A percentile compares a stretch with the other conserved stretches of the same genome.
Conservation (phyloP, 2,329 filamentous ascomycete genomes). For the Pyrenophora teres region DNA sequence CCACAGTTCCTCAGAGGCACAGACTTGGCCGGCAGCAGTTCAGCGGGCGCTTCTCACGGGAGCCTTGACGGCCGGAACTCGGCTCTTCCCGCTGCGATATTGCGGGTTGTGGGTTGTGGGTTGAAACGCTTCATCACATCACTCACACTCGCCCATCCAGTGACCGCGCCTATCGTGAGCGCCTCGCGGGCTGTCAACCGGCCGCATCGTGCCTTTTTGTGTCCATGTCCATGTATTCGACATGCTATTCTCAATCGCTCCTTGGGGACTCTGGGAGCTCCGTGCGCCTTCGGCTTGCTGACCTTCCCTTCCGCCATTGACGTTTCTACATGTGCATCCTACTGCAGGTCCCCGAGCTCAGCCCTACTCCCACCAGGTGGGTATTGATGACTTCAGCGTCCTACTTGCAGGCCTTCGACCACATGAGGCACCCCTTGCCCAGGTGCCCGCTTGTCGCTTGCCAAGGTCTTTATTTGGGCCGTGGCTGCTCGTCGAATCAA, state of each 20-base stretch:
- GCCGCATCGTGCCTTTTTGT: conserved; percentile 8
- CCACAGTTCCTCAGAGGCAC: conserved; percentile 10
- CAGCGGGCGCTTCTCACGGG: conserved; percentile 23
- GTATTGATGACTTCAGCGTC: conserved; percentile 34
- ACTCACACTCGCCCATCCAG: conserved; percentile 17
- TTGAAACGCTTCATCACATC: conserved; percentile 8
- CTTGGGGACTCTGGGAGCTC: not conserved
- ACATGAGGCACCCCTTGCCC: conserved; percentile 17
- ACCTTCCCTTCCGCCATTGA: conserved; percentile 17
- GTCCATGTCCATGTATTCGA: not conserved
- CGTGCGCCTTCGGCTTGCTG: conserved; percentile 19
- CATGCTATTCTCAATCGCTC: conserved; percentile 9
- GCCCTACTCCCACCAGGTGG: conserved; percentile 27
- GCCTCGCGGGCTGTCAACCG: conserved; percentile 16
- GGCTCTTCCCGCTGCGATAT: conserved; percentile 21
- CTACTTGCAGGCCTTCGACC: conserved; percentile 13
- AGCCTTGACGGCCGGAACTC: conserved; percentile 16
- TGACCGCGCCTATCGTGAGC: conserved; percentile 22
- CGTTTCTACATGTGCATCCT: conserved; percentile 8
- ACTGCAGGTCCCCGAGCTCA: conserved; percentile 36
- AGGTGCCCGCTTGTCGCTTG: conserved; percentile 16
- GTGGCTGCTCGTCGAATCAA: conserved; percentile 35
- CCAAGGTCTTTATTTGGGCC: conserved; percentile 36
- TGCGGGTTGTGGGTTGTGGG: conserved; percentile 7
- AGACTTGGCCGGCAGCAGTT: conserved; percentile 16